phyloP scores from a whole-genome alignment of 371 early-diverging fungal species.

The Rhizomucor pusillus region DNA sequence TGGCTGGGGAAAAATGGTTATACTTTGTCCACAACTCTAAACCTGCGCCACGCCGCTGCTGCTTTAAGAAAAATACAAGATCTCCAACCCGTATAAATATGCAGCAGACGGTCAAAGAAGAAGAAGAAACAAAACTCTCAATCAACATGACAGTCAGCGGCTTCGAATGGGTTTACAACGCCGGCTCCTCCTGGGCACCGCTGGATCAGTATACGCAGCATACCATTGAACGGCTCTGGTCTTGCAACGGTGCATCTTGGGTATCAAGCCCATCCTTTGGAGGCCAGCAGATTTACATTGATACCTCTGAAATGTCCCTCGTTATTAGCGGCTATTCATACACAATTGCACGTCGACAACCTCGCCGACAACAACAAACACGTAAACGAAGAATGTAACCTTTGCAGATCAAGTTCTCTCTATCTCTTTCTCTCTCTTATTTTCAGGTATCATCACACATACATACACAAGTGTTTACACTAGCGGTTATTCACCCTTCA shows the following conservation, averaged over 20 bases:
- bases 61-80: conserved; percentile 4
- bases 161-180: conserved; percentile 21
- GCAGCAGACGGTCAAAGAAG: neutral
- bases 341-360: conserved; percentile 17
- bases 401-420: no score
- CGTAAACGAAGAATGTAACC: no score
- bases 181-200: conserved; percentile 18
- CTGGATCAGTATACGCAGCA: conserved; percentile 16
- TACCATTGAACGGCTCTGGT: conserved; percentile 16
- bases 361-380: no score
- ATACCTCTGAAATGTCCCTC: conserved; percentile 15
- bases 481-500: no score
- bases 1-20: no score
- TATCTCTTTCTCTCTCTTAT: no score
- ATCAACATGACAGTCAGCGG: conserved; percentile 5
- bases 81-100: no score
- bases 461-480: no score
- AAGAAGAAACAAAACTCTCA: neutral
- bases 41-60: no score
- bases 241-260: conserved; percentile 14
- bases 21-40: no score
- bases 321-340: conserved; percentile 15
- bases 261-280: conserved; percentile 20
- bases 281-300: conserved; percentile 16
- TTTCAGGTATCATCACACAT: no score